Percentiles rank a stretch among this genome's conserved stretches.
phyloP scores from a whole-genome alignment of 75 land plant genomes.

The Chamaecyparis obtusa region DNA sequence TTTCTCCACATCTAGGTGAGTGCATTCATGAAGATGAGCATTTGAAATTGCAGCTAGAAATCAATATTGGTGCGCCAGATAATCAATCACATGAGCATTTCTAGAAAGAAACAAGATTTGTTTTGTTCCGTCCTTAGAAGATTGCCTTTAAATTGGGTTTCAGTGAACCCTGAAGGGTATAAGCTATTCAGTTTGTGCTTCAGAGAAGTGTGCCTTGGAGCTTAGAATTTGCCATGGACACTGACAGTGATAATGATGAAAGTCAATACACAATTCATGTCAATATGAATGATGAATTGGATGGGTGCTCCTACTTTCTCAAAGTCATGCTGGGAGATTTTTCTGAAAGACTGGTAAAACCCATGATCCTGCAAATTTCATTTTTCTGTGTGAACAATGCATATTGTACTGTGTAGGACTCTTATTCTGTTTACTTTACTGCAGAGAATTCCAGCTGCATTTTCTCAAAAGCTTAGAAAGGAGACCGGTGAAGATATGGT shows the following conservation, averaged over 20 bases:
- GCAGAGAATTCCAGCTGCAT: conserved; percentile 8
- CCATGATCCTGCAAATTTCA: neutral
- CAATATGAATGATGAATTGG: neutral
- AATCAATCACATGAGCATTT: neutral
- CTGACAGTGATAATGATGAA: neutral
- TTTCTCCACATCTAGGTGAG: neutral
- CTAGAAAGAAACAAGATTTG: neutral
- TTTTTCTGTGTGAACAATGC: neutral
- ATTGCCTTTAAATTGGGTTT: neutral
- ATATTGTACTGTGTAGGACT: neutral
- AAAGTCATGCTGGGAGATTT: neutral
- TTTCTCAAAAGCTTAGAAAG: neutral
- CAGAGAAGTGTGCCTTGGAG: no score
- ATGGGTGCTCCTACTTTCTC: neutral
- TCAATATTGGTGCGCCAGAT: neutral
- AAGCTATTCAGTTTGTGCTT: no score
- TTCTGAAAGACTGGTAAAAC: neutral
- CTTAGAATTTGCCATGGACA: neutral
- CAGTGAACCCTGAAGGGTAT: neutral
- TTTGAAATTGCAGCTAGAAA: neutral
- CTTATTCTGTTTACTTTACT: neutral
- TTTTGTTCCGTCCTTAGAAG: neutral
- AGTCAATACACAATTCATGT: neutral
- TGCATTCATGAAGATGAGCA: no score
- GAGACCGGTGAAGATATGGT: neutral